Conservation (phyloP, 768 basidiomycete species). For the Trametes maxima region DNA sequence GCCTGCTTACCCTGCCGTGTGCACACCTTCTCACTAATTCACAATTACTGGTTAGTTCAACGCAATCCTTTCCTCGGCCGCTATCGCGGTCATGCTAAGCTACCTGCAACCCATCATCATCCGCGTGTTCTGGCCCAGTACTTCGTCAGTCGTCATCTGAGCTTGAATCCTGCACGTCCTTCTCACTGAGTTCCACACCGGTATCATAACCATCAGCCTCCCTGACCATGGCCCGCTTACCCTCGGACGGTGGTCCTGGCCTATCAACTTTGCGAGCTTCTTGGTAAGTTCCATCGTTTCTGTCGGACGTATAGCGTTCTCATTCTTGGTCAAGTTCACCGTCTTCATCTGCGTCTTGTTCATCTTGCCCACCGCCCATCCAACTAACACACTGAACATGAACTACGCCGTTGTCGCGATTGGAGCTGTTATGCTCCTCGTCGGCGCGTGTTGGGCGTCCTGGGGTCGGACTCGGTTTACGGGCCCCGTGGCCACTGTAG, state of each 20-base stretch:
- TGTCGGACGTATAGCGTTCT: not conserved
- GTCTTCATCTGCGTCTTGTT: slow-evolving; percentile 57
- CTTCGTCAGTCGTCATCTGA: slow-evolving; percentile 37
- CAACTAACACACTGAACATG: slow-evolving; percentile 54
- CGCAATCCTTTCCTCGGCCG: slow-evolving; percentile 57
- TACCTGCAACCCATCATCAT: slow-evolving; percentile 61
- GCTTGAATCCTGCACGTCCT: not conserved
- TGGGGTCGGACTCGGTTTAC: slow-evolving; percentile 50
- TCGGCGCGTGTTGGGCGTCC: slow-evolving; percentile 46
- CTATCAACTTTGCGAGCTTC: slow-evolving; percentile 51
- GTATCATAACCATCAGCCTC: slow-evolving; percentile 37
- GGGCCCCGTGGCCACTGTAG: slow-evolving; percentile 47
- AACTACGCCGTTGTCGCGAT: slow-evolving; percentile 52
- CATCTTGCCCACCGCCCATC: slow-evolving; percentile 56
- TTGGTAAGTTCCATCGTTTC: slow-evolving; percentile 36
- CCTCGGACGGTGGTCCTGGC: slow-evolving; percentile 55
- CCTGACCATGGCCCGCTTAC: slow-evolving; percentile 51
- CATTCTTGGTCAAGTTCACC: slow-evolving; percentile 41
- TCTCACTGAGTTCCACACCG: slow-evolving; percentile 1
- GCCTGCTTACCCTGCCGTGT: not conserved
- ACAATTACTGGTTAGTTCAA: slow-evolving; percentile 42
- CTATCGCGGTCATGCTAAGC: slow-evolving; percentile 59
- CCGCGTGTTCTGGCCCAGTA: slow-evolving; percentile 56
- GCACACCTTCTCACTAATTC: not conserved
- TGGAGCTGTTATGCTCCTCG: slow-evolving; percentile 46